These are phyloP conservation scores for Penicillium capsulatum DNA, from an alignment of 2,329 filamentous ascomycete species.

Conservation along the genomic window DNA sequence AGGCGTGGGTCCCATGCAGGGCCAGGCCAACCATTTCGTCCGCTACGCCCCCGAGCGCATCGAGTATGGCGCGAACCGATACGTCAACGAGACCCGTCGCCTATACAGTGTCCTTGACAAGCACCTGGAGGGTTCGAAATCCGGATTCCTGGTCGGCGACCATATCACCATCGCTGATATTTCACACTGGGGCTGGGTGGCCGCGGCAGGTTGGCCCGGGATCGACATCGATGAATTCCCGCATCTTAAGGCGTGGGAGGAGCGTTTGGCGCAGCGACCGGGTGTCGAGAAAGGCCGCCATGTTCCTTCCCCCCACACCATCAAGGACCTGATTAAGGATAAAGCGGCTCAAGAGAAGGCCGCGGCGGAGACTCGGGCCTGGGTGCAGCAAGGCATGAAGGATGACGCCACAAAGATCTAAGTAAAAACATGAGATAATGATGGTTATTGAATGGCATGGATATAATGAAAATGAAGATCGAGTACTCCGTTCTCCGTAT, in stretches of 20 bases:
- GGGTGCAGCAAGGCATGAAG: constrained; percentile 69
- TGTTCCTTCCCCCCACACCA: constrained; percentile 61
- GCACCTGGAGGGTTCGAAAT: constrained; percentile 55
- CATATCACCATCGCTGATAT: constrained; percentile 64
- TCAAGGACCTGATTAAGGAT: constrained; percentile 57
- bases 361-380: constrained; percentile 52
- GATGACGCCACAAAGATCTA: constrained; percentile 51
- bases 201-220: constrained; percentile 55
- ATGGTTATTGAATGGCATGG: neutral
- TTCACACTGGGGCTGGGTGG: constrained; percentile 74
- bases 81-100: constrained; percentile 76
- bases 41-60: constrained; percentile 80
- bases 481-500: no score
- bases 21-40: constrained; percentile 77
- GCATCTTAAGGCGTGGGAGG: constrained; percentile 70
- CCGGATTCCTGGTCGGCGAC: constrained; percentile 50
- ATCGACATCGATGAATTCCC: constrained; percentile 73
- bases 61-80: constrained; percentile 75
- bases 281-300: constrained; percentile 72
- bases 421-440: neutral
- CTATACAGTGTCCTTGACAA: constrained; percentile 74
- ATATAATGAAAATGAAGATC: neutral
- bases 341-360: constrained; percentile 56
- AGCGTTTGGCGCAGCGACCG: constrained; percentile 63
- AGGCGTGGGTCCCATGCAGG: constrained; percentile 78